Percentiles rank a stretch among this genome's conserved stretches.
Conservation (phyloP, 257 asterid species). For the Solanum pinnatisectum region DNA sequence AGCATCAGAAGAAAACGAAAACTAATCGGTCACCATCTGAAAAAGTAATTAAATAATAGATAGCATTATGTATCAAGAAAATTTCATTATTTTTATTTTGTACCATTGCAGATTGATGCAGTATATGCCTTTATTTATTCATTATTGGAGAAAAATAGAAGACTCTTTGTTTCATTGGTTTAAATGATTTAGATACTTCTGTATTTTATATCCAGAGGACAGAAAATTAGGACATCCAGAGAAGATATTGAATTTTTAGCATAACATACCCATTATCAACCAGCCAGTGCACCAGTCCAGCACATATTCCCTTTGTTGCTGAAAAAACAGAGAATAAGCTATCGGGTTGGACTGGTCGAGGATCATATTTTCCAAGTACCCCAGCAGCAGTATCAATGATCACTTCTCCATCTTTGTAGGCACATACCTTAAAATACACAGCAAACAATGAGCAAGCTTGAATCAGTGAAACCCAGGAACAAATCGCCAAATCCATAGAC, state of each 20-base stretch:
- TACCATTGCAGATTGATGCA: not conserved
- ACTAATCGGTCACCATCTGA: not conserved
- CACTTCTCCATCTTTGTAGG: constrained; percentile 95
- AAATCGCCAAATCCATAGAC: not conserved
- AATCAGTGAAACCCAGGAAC: not conserved
- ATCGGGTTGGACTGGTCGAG: constrained; percentile 97
- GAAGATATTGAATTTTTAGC: not conserved
- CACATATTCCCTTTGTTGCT: constrained; percentile 82
- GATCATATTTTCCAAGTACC: constrained; percentile 92
- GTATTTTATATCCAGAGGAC: not conserved
- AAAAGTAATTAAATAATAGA: not conserved
- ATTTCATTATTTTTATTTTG: not conserved
- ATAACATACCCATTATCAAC: constrained; percentile 74
- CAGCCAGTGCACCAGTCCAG: constrained; percentile 95
- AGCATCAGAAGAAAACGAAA: not conserved
- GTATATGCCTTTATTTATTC: not conserved
- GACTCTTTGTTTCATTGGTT: not conserved
- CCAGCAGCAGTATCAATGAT: constrained; percentile 98
- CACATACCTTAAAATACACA: constrained; percentile 60
- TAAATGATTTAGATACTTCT: not conserved
- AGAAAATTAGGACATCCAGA: not conserved
- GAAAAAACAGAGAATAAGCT: constrained; percentile 93
- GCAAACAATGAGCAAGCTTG: not conserved
- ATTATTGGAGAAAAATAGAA: not conserved
- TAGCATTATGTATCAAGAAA: not conserved